Base-by-base conservation (phyloP, 1,139 yeast species). In the Suhomyces bribrorum region DNA sequence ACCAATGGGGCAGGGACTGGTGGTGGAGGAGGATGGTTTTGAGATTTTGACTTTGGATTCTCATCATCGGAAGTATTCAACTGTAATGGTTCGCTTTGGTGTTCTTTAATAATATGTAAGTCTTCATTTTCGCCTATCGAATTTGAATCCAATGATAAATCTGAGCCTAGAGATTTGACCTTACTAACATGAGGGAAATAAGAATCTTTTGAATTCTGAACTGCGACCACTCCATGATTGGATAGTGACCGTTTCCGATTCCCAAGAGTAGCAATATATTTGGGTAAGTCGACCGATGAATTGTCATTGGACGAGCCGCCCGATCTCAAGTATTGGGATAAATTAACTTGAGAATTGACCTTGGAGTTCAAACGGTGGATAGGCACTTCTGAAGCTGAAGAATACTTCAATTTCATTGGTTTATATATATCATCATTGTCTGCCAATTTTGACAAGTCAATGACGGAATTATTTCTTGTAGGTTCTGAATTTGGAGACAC, bases 401-500 rank as follows among this genome's bases (percentile, higher is more conserved):
- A 66, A 45, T 71, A 71, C 42, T 57, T 59, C 44, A 71, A 58
- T 41, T 65, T 67, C 58, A 72, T 59, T 6, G 77, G 77, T 35
- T 53, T 61, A 43, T 68, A 64, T 26, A 68, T 66, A 16, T 66
- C 73, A 36, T 66, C 64, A 44, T 66, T 66, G 22, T 62, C 59
- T 13, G 52, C 36, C 32, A 72, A 50, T 42, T 69, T 69, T 18
- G 69, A 56, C 37, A 72, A 59, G 49, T 72, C 75, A 22, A 72
- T 66, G 8, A 70, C 71, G 5, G 75, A 68, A 44, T 72, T 72
- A 30, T 61, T 57, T 40, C 73, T 52, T 7, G 75, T 64, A 5
- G 77, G 77, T 41, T 66, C 72, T 1, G 74, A 66, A 33, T 52
- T 62, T 6, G 77, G 77, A 7, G 74, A 67, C 2, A 72, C 70